Percentiles rank a stretch among this genome's conserved stretches.
These are phyloP conservation scores for Oxyria digyna DNA, from an alignment of 148 eudicot species.

Conservation along the genomic window DNA sequence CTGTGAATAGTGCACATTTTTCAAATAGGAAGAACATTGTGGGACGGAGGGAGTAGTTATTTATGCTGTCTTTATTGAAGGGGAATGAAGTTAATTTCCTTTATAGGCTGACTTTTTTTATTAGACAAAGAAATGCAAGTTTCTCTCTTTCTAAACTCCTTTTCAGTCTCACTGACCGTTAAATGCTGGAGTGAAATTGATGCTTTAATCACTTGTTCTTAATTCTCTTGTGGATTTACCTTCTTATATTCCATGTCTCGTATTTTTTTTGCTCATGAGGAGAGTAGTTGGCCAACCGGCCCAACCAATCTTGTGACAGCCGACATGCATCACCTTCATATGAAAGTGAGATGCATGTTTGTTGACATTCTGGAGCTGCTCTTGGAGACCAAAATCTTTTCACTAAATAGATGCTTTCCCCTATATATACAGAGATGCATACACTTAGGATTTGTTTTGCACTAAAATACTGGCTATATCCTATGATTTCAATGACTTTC, in stretches of 20 bases:
- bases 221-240: neutral
- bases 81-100: no score
- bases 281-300: neutral
- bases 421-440: neutral
- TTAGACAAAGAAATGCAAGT: neutral
- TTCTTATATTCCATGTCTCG: neutral
- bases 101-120: neutral
- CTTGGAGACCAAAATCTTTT: neutral
- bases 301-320: neutral
- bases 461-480: neutral
- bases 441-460: neutral
- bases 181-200: neutral
- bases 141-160: no score
- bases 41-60: no score
- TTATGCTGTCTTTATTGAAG: no score
- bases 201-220: neutral
- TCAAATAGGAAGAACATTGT: no score
- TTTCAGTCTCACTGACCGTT: neutral
- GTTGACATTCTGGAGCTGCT: neutral
- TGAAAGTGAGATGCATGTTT: neutral
- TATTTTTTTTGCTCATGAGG: neutral
- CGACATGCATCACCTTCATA: neutral
- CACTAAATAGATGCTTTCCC: neutral
- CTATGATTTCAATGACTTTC: neutral
- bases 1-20: no score